Conservation (phyloP, 257 asterid species). For the Agastache rugosa region DNA sequence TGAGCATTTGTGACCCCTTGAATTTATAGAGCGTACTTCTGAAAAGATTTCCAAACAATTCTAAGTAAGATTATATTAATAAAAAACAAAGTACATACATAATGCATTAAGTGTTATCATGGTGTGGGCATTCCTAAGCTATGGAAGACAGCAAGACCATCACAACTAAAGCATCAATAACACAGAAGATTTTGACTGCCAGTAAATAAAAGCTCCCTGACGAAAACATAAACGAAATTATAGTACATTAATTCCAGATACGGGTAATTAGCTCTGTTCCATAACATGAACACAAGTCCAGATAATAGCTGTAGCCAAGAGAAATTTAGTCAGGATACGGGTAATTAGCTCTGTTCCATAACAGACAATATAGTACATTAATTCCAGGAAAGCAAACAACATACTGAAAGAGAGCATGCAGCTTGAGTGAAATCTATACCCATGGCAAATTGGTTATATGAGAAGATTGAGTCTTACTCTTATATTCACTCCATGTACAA, state of each 20-base stretch:
- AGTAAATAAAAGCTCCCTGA: constrained; percentile 14
- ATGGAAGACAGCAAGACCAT: background rate
- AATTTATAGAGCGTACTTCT: background rate
- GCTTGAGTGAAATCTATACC: constrained; percentile 23
- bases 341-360: no score
- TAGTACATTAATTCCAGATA: background rate
- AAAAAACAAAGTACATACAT: constrained; percentile 10
- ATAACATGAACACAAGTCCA: background rate
- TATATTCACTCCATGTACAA: constrained; percentile 94
- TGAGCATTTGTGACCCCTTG: background rate
- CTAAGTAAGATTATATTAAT: background rate
- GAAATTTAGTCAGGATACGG: background rate
- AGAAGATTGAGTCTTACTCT: constrained; percentile 58
- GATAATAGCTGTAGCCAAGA: background rate
- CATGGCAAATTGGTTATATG: background rate
- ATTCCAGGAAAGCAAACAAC: constrained; percentile 1
- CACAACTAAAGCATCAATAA: background rate
- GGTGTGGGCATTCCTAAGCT: constrained; percentile 3
- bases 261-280: no score
- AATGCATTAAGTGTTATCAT: background rate
- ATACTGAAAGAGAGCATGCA: constrained; percentile 15
- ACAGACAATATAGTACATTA: constrained; percentile 10
- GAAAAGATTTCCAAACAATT: background rate
- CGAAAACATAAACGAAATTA: background rate
- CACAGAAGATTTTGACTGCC: background rate